Conservation (phyloP, 164 flowering plant genomes). For the Platanus orientalis region DNA sequence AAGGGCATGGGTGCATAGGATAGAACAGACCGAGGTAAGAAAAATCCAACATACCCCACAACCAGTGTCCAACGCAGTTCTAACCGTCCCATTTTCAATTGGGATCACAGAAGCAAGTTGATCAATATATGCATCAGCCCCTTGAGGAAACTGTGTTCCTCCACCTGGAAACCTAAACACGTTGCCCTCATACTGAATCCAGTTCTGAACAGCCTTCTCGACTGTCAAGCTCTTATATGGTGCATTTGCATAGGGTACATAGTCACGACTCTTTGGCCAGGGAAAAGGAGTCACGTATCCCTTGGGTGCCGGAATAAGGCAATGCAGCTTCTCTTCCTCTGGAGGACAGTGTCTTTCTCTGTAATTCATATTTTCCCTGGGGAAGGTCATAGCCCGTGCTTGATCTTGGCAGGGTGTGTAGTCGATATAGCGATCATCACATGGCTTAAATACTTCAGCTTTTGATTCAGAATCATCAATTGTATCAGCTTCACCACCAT, state of each 20-base stretch:
- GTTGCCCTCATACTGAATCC: constrained; percentile 90
- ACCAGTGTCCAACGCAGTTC: constrained; percentile 93
- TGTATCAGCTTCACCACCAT: constrained; percentile 40
- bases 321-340: constrained; percentile 54
- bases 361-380: constrained; percentile 70
- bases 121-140: constrained; percentile 84
- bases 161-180: constrained; percentile 95
- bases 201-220: constrained; percentile 94
- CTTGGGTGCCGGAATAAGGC: constrained; percentile 86
- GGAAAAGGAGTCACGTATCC: constrained; percentile 90
- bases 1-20: too few species aligned
- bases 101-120: constrained; percentile 82
- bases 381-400: constrained; percentile 78
- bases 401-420: constrained; percentile 96
- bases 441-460: constrained; percentile 46
- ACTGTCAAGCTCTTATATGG: constrained; percentile 88
- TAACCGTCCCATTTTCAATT: constrained; percentile 68
- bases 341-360: constrained; percentile 91
- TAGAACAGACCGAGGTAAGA: not conserved
- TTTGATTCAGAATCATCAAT: constrained; percentile 40
- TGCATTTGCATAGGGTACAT: constrained; percentile 88
- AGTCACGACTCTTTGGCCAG: constrained; percentile 96
- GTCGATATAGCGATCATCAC: constrained; percentile 52
- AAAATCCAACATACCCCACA: constrained; percentile 69
- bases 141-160: constrained; percentile 93